Base-by-base conservation (phyloP, 2,329 filamentous ascomycete genomes). In the Furcasterigmium sp. region DNA sequence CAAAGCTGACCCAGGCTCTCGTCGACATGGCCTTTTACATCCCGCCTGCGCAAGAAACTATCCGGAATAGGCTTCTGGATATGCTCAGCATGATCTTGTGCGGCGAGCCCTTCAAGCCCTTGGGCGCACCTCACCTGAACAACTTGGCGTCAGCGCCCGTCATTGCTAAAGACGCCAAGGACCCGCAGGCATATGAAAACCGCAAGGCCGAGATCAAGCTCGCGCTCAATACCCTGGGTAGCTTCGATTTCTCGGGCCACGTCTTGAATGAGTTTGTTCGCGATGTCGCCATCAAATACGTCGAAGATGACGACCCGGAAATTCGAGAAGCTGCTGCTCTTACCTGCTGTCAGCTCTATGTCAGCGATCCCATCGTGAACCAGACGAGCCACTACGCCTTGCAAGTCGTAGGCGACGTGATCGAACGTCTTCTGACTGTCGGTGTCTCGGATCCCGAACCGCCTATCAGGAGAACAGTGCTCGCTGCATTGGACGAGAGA, bases 21-120 rank as follows among this genome's bases (percentile, higher is more conserved):
- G 91, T 97, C 18, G 94, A 98, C 58, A 96, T 98, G 87, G 93
- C 93, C 21, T 95, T 97, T 59, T 97, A 98, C 60, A 96, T 98
- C 37, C 93, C 91, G 1, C 90, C 94, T 0, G 89, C 96, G 45
- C 93, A 95, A 59, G 78, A 86, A 3, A 91, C 82, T 7, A 97
- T 98, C 32, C 93, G 98, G 59, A 91, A 96, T 57, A 84, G 93
- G 53, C 71, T 98, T 19, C 76, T 98, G 11, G 90, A 98, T 58
- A 91, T 98, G 78, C 77, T 98, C 30, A 97, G 93, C 63, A 82
- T 91, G 50, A 91, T 97, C 4, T 78, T 98, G 2, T 95, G 91
- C 49, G 90, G 91, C 4, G 86, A 93, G 52, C 87, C 90, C 2
- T 98, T 97, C 63, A 85, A 91, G 51, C 90, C 91, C 2, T 75